phyloP scores from a whole-genome alignment of 371 early-diverging fungal species.

The Saksenaea oblongispora region DNA sequence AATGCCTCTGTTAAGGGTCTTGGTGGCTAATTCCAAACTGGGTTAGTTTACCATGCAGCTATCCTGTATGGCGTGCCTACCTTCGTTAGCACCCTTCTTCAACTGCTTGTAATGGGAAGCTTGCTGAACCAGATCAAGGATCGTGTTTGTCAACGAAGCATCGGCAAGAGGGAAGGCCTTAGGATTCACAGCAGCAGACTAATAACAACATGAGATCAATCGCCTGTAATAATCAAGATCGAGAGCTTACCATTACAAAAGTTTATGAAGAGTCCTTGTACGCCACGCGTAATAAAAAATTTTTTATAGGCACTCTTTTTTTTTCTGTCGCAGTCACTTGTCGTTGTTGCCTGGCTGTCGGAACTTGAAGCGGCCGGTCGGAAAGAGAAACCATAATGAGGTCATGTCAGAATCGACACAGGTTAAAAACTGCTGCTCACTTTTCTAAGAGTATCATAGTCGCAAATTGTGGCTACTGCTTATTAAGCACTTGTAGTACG shows the following conservation, averaged over 20 bases:
- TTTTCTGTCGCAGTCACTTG: neutral
- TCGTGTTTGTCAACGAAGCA: slow-evolving; percentile 87
- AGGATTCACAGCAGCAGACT: slow-evolving; percentile 53
- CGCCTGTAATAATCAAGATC: neutral
- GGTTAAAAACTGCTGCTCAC: too few relatives aligned
- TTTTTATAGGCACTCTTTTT: neutral
- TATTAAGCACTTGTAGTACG: too few relatives aligned
- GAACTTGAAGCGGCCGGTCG: too few relatives aligned
- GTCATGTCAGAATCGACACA: too few relatives aligned
- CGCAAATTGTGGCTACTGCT: too few relatives aligned
- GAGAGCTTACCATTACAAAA: neutral
- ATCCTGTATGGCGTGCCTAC: slow-evolving; percentile 22
- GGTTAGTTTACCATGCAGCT: neutral
- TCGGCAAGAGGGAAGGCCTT: slow-evolving; percentile 95
- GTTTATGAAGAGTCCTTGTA: neutral
- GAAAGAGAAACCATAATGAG: too few relatives aligned
- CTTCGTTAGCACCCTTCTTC: slow-evolving; percentile 99
- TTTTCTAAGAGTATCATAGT: too few relatives aligned
- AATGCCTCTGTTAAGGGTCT: slow-evolving; percentile 99
- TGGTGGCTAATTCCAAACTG: slow-evolving; percentile 71
- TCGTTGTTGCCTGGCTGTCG: neutral
- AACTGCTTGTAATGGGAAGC: slow-evolving; percentile 98
- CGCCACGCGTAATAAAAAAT: neutral
- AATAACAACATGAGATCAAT: neutral
- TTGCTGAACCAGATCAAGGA: slow-evolving; percentile 96